These are phyloP conservation scores for Cafeteria roenbergensis DNA, from an alignment of 108 stramenopile genomes.

Conservation along the genomic window DNA sequence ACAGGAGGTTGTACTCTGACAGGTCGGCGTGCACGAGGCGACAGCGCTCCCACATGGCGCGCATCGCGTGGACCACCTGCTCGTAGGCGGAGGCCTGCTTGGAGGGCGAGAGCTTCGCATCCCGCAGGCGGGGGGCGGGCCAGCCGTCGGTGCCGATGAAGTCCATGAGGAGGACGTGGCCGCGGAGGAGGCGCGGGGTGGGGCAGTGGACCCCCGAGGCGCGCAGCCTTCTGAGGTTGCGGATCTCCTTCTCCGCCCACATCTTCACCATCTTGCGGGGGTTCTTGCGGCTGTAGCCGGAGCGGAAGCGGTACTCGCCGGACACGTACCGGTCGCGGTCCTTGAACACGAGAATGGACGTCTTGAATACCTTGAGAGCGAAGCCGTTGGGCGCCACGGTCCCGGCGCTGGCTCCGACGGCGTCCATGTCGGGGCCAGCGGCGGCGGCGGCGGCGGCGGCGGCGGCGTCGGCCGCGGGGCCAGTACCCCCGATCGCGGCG, in stretches of 20 bases:
- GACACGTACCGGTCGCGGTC: conserved; percentile 95
- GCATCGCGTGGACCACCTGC: conserved; percentile 65
- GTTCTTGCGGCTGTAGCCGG: conserved; percentile 84
- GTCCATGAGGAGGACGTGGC: conserved; percentile 91
- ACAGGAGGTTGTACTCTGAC: conserved; percentile 85
- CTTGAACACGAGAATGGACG: conserved; percentile 92
- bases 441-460: no score
- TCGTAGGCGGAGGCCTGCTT: conserved; percentile 66
- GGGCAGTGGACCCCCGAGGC: conserved; percentile 73
- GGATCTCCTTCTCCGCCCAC: conserved; percentile 98
- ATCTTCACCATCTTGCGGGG: conserved; percentile 99
- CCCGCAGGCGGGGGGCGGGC: conserved; percentile 84
- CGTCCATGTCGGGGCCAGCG: no score
- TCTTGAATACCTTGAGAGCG: conserved; percentile 97
- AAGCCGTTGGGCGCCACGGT: conserved; percentile 56
- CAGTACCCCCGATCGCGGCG: no score
- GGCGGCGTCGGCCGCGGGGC: no score
- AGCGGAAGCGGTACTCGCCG: conserved; percentile 92
- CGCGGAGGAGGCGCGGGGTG: conserved; percentile 66
- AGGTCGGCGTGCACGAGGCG: conserved; percentile 69
- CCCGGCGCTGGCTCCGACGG: conserved; percentile 56
- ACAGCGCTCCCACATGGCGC: conserved; percentile 69
- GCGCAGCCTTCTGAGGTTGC: conserved; percentile 76
- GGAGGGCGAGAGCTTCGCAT: conserved; percentile 55
- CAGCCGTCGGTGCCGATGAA: conserved; percentile 83